Conservation (phyloP, 1,284 basidiomycete genomes). For the Puccinia coronata region DNA sequence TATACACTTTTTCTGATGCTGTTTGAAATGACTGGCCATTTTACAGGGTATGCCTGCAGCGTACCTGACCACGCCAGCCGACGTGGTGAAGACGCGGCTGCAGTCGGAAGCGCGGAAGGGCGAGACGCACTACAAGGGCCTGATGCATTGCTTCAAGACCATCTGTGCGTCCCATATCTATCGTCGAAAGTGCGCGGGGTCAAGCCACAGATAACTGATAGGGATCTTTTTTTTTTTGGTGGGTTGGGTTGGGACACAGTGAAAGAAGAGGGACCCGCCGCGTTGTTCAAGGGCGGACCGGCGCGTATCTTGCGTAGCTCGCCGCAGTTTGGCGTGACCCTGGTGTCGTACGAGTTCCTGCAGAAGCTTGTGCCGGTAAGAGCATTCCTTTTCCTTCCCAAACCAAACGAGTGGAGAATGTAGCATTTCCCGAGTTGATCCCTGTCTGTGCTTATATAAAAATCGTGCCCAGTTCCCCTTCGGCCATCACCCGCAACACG, state of each 20-base stretch:
- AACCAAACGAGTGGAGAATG: too few relatives aligned
- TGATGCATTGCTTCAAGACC: conserved; percentile 82
- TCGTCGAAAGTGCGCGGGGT: too few relatives aligned
- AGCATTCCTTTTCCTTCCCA: conserved; percentile 51
- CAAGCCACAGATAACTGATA: too few relatives aligned
- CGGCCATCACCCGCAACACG: conserved; percentile 70
- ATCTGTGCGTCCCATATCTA: conserved; percentile 67
- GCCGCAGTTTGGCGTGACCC: conserved; percentile 83
- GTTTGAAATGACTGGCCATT: background rate
- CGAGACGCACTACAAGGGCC: conserved; percentile 87
- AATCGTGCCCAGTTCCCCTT: conserved; percentile 68
- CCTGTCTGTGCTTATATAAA: too few relatives aligned
- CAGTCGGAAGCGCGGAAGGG: conserved; percentile 94
- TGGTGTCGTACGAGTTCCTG: conserved; percentile 83
- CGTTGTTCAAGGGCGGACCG: conserved; percentile 92
- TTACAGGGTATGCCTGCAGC: conserved; percentile 50
- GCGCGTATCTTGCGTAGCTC: conserved; percentile 81
- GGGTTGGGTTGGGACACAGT: conserved; percentile 51
- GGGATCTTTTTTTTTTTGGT: too few relatives aligned
- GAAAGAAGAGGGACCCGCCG: conserved; percentile 77
- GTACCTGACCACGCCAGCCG: conserved; percentile 63
- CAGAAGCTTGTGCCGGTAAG: conserved; percentile 67
- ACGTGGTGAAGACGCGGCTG: conserved; percentile 97
- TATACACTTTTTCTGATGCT: conserved; percentile 38
- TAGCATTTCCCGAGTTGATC: too few relatives aligned